Evolutionary conservation across 352 stramenopile species (phyloP).

Genomic region (Phytophthora idaei): DNA sequence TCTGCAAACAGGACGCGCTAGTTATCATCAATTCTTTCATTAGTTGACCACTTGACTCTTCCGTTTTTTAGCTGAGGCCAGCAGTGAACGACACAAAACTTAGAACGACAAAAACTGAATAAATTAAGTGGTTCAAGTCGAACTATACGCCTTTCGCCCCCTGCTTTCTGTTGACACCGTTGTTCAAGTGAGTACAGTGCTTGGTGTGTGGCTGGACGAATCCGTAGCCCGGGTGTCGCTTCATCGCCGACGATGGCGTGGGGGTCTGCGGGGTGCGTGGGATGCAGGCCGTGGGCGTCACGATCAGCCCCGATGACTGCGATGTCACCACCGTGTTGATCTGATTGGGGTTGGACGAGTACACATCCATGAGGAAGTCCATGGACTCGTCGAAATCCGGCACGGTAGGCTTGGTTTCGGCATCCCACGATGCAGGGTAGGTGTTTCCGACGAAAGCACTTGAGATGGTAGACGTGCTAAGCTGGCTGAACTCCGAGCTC

Average conservation of each 20-base stretch:
- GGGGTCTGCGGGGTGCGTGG: conserved; percentile 30
- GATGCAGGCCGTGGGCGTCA: conserved; percentile 38
- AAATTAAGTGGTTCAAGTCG: conserved; percentile 37
- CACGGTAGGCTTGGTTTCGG: conserved; percentile 37
- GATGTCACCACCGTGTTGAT: conserved; percentile 24
- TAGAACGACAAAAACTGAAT: conserved; percentile 31
- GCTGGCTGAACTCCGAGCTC: conserved; percentile 45
- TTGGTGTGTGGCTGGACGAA: conserved; percentile 23
- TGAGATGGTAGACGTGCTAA: conserved; percentile 48
- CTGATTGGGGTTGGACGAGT: conserved; percentile 55
- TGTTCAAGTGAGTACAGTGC: conserved; percentile 18
- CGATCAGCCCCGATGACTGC: conserved; percentile 13
- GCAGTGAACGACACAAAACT: conserved; percentile 2
- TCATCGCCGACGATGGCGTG: conserved; percentile 20
- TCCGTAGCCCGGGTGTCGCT: conserved; percentile 27
- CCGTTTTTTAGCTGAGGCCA: conserved; percentile 1
- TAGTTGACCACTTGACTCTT: conserved; percentile 9
- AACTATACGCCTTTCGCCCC: conserved; percentile 27
- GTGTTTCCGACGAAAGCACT: conserved; percentile 46
- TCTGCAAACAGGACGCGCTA: conserved; percentile 13
- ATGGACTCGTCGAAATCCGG: conserved; percentile 81
- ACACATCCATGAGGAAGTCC: conserved; percentile 85
- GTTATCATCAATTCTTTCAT: conserved; percentile 21
- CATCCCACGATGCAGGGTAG: conserved; percentile 43
- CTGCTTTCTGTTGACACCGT: conserved; percentile 25